Evolutionary conservation across 495 filamentous ascomycete species (phyloP), one percentile per base, ranked within the genome.

Genomic region (Xylona heveae): DNA sequence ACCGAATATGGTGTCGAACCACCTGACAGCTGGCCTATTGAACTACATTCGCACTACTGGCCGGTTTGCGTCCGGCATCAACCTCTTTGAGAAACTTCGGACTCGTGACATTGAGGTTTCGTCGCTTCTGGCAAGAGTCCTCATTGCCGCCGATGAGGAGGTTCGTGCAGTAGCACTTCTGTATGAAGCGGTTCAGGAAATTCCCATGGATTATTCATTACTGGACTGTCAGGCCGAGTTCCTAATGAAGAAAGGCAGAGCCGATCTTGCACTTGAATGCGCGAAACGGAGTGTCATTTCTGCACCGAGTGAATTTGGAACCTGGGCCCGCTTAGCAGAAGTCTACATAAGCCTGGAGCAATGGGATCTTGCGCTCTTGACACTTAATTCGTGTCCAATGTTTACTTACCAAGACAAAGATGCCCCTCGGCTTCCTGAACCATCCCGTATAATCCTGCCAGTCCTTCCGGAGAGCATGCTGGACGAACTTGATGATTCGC

Each of bases 381-480:
- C 90, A 4, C 61, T 97, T n/a, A 97, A 97, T 53, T 94, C 85
- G 3, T 97, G 90, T 40, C 88, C 88, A 3, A 97, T 97, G 88
- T 97, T 97, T 50, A 95, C 88, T 5, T 94, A 95, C 52, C 85
- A 94, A 49, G 88, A 97, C 50, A 94, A 93, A 42, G 88, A 97
- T 48, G 70, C 80, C 5, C 88, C 88, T 12, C 63, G 84, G 35
- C 83, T 93, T 76, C 88, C 88, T 13, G 80, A 88, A 40, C 82
- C 84, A 0, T 68, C 69, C 2, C 78, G 78, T 31, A 73, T 94
- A 35, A 68, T 78, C 45, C 68, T 97, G 14, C 88, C 88, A 0
- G 74, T 82, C 3, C 62, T 94, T 10, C 65, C 74, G 0, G 90
- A 95, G 50, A 84, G 78, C n/a, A 68, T 82, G 28, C 64, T 94